Base-by-base conservation (phyloP, 352 stramenopile species). In the Phytophthora pinifolia region DNA sequence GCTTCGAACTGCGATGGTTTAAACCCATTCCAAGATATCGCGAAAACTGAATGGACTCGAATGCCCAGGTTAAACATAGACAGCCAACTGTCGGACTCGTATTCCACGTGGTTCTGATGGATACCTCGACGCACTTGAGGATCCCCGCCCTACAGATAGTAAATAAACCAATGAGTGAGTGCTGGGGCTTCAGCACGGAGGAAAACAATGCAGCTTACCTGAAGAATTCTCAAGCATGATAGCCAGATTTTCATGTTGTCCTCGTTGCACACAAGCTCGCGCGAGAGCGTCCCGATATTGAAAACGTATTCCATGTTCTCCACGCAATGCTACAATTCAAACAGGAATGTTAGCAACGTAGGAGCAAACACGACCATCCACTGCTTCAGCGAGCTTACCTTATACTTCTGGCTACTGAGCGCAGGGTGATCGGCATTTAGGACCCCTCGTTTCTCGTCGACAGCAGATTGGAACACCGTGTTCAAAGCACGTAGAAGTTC, bases 21-120 rank as follows among this genome's bases (percentile, higher is more conserved):
- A 48, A 92, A 86, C 2, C 81, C 76, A 45, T 83, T 86, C 81
- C 83, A 93, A 2, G 83, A 70, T 2, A 91, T 75, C 14, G 83
- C 78, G 30, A 94, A 95, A 3, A 94, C 69, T 9, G 86, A 91
- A 59, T 95, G 86, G 13, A 94, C 70, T 8, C 85, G 83, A 53
- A 95, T 95, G 15, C 86, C 86, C 15, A 95, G 71, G 34, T 95
- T 95, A 59, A 95, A 95, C 74, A 93, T 94, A 6, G 83, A 86
- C 37, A 95, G 55, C 86, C 86, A 95, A 36, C 74, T 92, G 46
- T 95, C 86, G 3, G 83, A 92, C 54, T 95, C 86, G 49, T 94
- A 95, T 67, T 95, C 86, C 29, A 95, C 82, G 41, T 95, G 86
- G 51, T 78, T 81, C 54, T 93, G 66, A 45, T 83, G 50, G 20